A percentile compares a stretch with the other conserved stretches of the same genome.
Evolutionary conservation across 768 basidiomycete genomes (phyloP).

Genomic region (Leccinum subgranulosum): DNA sequence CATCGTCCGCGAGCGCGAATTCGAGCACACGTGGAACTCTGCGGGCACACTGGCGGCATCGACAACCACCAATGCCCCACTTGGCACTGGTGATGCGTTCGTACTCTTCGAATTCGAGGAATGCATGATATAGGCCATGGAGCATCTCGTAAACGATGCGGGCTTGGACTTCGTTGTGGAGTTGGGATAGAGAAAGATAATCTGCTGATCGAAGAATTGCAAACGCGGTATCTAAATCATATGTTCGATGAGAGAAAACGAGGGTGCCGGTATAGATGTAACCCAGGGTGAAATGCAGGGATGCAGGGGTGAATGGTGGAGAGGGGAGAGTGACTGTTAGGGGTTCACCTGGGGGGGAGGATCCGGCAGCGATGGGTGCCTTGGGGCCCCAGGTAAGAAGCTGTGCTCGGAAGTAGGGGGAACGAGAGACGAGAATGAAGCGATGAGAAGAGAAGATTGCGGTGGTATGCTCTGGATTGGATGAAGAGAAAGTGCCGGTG

Average conservation of each 20-base stretch:
- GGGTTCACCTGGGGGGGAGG: conserved; percentile 38
- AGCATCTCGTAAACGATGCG: conserved; percentile 85
- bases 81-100: conserved; percentile 68
- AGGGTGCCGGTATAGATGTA: conserved; percentile 96
- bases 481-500: conserved; percentile 62
- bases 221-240: conserved; percentile 90
- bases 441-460: conserved; percentile 90
- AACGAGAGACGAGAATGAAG: conserved; percentile 88
- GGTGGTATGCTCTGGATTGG: conserved; percentile 65
- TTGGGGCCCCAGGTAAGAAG: conserved; percentile 65
- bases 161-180: conserved; percentile 78
- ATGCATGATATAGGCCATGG: conserved; percentile 86
- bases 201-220: conserved; percentile 80
- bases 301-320: conserved; percentile 93
- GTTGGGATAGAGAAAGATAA: conserved; percentile 72
- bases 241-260: conserved; percentile 86
- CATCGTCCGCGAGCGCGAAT: conserved; percentile 75
- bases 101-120: conserved; percentile 75
- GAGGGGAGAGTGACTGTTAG: conserved; percentile 73
- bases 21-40: conserved; percentile 81
- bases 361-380: conserved; percentile 27
- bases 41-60: conserved; percentile 79
- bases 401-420: conserved; percentile 80
- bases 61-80: conserved; percentile 83
- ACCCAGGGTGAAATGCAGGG: conserved; percentile 90